phyloP scores from a whole-genome alignment of 495 filamentous ascomycete species.

The Hyphodiscus hymeniophilus region DNA sequence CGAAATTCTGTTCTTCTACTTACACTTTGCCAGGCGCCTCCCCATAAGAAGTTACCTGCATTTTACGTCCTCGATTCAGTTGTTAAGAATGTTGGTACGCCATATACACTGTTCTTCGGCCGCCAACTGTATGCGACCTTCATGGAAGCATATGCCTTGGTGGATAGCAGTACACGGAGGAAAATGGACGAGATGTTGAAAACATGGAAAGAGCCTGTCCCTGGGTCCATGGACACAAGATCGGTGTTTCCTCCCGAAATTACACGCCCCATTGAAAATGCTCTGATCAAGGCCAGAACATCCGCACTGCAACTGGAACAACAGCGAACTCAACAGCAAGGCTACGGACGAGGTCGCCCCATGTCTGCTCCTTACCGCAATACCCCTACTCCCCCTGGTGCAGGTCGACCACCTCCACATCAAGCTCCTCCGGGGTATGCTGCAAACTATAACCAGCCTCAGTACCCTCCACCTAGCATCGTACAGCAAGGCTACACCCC shows the following conservation, averaged over 20 bases:
- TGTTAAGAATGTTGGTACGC: conserved; percentile 96
- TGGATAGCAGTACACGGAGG: conserved; percentile 68
- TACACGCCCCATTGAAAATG: conserved; percentile 85
- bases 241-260: conserved; percentile 84
- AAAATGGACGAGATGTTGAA: conserved; percentile 96
- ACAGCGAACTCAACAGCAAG: conserved; percentile 53
- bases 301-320: conserved; percentile 63
- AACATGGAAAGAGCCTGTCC: conserved; percentile 96
- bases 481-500: too few species aligned
- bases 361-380: conserved; percentile 49
- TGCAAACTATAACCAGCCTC: conserved; percentile 25
- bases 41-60: conserved; percentile 79
- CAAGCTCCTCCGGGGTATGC: conserved; percentile 11
- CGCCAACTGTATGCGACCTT: conserved; percentile 87
- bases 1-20: conserved; percentile 11
- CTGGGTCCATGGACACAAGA: conserved; percentile 76
- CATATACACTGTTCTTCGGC: conserved; percentile 90
- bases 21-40: conserved; percentile 57
- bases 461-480: too few species aligned
- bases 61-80: conserved; percentile 98
- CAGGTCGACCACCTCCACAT: conserved; percentile 23
- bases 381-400: conserved; percentile 59
- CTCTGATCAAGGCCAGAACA: conserved; percentile 80
- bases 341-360: conserved; percentile 48
- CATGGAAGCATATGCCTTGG: conserved; percentile 89